A percentile compares a stretch with the other conserved stretches of the same genome.
These are phyloP conservation scores for Monilinia aucupariae DNA, from an alignment of 2,329 filamentous ascomycete genomes.

Conservation along the genomic window DNA sequence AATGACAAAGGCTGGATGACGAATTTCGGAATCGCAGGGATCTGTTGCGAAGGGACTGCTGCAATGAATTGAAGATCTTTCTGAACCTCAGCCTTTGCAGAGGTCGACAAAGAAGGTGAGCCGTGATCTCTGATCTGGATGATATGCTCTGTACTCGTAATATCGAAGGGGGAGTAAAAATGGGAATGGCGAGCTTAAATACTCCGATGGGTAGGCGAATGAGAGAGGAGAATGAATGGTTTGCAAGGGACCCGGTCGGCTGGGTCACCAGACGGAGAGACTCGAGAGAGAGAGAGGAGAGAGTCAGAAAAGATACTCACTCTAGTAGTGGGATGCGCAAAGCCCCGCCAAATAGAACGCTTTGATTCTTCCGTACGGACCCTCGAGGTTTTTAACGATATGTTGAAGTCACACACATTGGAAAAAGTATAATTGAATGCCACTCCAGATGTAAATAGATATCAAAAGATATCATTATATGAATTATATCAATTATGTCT, in stretches of 20 bases:
- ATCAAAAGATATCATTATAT: too few species aligned
- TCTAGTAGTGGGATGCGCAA: background rate
- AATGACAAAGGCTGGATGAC: slow-evolving; percentile 11
- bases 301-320: background rate
- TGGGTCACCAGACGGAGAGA: too few species aligned
- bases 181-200: background rate
- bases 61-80: slow-evolving; percentile 13
- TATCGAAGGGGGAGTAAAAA: background rate
- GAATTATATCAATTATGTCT: too few species aligned
- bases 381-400: too few species aligned
- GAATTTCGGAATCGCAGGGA: slow-evolving; percentile 14
- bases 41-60: background rate
- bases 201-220: background rate
- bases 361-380: background rate
- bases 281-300: background rate
- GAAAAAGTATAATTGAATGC: too few species aligned
- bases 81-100: background rate
- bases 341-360: slow-evolving; percentile 5
- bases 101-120: background rate
- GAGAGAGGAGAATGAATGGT: too few species aligned
- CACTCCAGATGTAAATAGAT: too few species aligned
- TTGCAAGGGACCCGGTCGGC: too few species aligned
- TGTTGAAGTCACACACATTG: too few species aligned
- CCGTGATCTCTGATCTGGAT: background rate
- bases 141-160: too few species aligned